phyloP scores from a whole-genome alignment of 768 basidiomycete species.

The Terana coerulea region DNA sequence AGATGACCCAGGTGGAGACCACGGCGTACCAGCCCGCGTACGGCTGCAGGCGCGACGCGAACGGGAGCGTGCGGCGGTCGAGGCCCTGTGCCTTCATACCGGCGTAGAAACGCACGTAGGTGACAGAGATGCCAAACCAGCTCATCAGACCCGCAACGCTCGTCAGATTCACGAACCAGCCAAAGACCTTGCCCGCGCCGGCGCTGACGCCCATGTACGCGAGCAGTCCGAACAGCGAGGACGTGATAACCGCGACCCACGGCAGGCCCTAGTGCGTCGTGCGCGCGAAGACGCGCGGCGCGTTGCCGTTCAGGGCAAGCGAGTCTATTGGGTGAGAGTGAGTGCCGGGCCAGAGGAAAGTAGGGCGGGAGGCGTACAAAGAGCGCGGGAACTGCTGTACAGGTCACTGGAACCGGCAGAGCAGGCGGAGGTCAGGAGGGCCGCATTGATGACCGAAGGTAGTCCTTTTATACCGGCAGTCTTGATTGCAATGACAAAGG shows the following conservation, averaged over 20 bases:
- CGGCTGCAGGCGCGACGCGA: constrained; percentile 61
- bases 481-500: constrained; percentile 89
- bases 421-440: constrained; percentile 86
- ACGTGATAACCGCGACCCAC: constrained; percentile 64
- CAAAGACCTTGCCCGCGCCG: constrained; percentile 72
- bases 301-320: constrained; percentile 74
- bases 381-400: constrained; percentile 83
- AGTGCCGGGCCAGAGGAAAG: neutral
- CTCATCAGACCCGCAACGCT: constrained; percentile 45
- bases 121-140: constrained; percentile 46
- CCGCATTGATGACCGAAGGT: constrained; percentile 83
- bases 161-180: constrained; percentile 56
- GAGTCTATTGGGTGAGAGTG: constrained; percentile 50
- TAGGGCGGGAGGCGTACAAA: constrained; percentile 50
- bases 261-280: constrained; percentile 77
- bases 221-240: constrained; percentile 61
- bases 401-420: constrained; percentile 88
- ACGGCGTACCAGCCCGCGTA: constrained; percentile 60
- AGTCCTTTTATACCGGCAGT: constrained; percentile 83
- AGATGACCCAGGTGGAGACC: constrained; percentile 41
- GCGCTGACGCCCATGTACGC: constrained; percentile 75
- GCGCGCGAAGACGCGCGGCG: constrained; percentile 72
- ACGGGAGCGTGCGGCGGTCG: constrained; percentile 70
- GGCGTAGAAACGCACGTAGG: constrained; percentile 70
- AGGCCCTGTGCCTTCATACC: constrained; percentile 81